Percentiles rank a stretch among this genome's conserved stretches.
Conservation (phyloP, 2,329 filamentous ascomycete species). For the Cladosporium halotolerans region DNA sequence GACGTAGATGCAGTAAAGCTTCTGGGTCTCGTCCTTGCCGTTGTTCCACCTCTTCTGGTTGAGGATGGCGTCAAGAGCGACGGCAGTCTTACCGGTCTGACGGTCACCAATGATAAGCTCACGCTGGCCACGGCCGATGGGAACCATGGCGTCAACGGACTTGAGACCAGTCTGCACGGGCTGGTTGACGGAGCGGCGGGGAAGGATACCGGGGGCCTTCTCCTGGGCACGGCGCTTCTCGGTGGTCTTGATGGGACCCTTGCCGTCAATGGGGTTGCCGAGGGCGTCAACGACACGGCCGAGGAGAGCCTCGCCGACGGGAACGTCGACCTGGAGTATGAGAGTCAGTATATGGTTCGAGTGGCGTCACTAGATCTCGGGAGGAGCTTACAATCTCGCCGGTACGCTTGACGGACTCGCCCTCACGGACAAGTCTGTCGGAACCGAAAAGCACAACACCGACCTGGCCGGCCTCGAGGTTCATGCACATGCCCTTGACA, state of each 20-base stretch:
- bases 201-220: slow-evolving; percentile 98
- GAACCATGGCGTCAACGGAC: slow-evolving; percentile 99
- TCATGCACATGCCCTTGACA: slow-evolving; percentile 99
- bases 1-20: slow-evolving; percentile 99
- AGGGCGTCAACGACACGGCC: slow-evolving; percentile 98
- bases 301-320: slow-evolving; percentile 85
- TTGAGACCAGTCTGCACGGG: slow-evolving; percentile 99
- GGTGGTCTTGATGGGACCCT: slow-evolving; percentile 90
- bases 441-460: slow-evolving; percentile 99
- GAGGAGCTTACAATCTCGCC: slow-evolving; percentile 74
- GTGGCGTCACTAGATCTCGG: background rate
- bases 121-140: slow-evolving; percentile 99
- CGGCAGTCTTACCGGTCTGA: slow-evolving; percentile 99
- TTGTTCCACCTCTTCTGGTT: slow-evolving; percentile 99
- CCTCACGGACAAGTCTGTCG: slow-evolving; percentile 99
- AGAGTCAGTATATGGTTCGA: background rate
- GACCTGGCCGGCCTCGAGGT: slow-evolving; percentile 99
- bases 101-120: slow-evolving; percentile 99
- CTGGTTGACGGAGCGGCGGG: slow-evolving; percentile 94
- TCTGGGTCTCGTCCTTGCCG: slow-evolving; percentile 81
- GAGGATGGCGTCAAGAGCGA: slow-evolving; percentile 94
- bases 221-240: slow-evolving; percentile 94
- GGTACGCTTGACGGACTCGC: slow-evolving; percentile 99
- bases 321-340: slow-evolving; percentile 76
- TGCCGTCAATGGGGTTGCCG: slow-evolving; percentile 98